phyloP scores from a whole-genome alignment of 208 protist species.

The Crithidia expoeki region DNA sequence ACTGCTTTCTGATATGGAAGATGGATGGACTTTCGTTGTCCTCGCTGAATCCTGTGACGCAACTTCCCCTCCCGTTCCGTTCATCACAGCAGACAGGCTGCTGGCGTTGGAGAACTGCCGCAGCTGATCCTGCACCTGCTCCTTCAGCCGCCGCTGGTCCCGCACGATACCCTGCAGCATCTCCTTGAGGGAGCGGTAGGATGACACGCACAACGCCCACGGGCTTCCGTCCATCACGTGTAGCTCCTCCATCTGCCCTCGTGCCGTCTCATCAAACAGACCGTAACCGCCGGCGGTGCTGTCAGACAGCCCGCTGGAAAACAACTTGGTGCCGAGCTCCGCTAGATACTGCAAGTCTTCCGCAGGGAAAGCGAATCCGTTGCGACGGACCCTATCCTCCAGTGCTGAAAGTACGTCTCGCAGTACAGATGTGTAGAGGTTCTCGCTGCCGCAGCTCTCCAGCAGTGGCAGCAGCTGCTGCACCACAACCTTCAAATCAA shows the following conservation, averaged over 20 bases:
- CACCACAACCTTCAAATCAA: conserved; percentile 56
- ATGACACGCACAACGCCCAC: conserved; percentile 74
- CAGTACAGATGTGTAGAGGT: conserved; percentile 72
- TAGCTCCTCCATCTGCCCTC: conserved; percentile 83
- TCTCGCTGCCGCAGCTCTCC: conserved; percentile 61
- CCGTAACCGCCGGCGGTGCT: conserved; percentile 25
- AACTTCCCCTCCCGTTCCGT: background rate
- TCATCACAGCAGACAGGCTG: conserved; percentile 31
- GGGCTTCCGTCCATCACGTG: conserved; percentile 88
- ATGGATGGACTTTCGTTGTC: background rate
- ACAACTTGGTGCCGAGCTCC: conserved; percentile 71
- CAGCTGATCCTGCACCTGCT: conserved; percentile 63
- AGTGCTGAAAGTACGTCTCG: conserved; percentile 64
- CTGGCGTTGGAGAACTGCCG: conserved; percentile 33
- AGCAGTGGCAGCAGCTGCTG: conserved; percentile 65
- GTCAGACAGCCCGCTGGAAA: conserved; percentile 37
- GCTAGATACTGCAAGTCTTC: conserved; percentile 66
- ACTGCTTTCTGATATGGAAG: no score
- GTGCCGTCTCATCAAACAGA: conserved; percentile 53
- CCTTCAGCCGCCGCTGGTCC: conserved; percentile 65
- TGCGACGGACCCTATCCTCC: conserved; percentile 68
- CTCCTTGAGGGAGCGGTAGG: conserved; percentile 80
- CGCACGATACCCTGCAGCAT: conserved; percentile 65
- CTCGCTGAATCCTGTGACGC: conserved; percentile 3
- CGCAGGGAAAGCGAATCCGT: conserved; percentile 50